These are phyloP conservation scores for Chaetothyriales sp. DNA, from an alignment of 2,329 filamentous ascomycete genomes.

Conservation along the genomic window DNA sequence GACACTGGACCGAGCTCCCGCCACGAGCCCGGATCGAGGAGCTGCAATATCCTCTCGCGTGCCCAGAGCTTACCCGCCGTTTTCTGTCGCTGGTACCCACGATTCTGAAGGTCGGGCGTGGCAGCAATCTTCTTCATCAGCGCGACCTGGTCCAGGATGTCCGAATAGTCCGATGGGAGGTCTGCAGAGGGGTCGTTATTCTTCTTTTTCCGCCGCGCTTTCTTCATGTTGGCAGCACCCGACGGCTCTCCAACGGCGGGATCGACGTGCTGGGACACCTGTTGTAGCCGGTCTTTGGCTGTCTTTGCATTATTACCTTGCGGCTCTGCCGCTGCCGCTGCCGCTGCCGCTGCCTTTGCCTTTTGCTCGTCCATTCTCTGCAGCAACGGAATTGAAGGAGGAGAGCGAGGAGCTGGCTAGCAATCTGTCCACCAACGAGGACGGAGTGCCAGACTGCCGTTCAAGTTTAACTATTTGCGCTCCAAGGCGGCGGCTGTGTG, in stretches of 20 bases:
- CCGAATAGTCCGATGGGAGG: constrained; percentile 48
- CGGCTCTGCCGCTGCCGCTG: too few species aligned
- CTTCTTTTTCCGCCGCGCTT: constrained; percentile 7
- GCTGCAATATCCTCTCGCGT: constrained; percentile 43
- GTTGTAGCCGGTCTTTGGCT: not conserved
- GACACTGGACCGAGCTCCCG: constrained; percentile 47
- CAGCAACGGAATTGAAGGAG: not conserved
- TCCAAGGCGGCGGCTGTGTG: too few species aligned
- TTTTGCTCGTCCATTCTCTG: not conserved
- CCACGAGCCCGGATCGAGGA: constrained; percentile 45
- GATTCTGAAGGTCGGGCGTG: constrained; percentile 40
- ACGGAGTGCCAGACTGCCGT: too few species aligned
- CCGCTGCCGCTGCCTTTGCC: too few species aligned
- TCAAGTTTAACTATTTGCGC: too few species aligned
- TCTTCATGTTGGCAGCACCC: constrained; percentile 20
- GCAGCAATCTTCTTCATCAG: constrained; percentile 39
- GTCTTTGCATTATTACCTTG: not conserved
- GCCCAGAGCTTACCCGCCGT: constrained; percentile 53
- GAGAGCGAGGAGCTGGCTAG: too few species aligned
- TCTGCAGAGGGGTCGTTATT: not conserved
- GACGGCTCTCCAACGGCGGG: not conserved
- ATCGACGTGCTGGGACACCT: not conserved
- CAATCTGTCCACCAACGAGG: too few species aligned
- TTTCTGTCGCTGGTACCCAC: constrained; percentile 50
- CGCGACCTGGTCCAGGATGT: constrained; percentile 45